Conservation (phyloP, 208 protist genomes). For the Leishmania martiniquensis region DNA sequence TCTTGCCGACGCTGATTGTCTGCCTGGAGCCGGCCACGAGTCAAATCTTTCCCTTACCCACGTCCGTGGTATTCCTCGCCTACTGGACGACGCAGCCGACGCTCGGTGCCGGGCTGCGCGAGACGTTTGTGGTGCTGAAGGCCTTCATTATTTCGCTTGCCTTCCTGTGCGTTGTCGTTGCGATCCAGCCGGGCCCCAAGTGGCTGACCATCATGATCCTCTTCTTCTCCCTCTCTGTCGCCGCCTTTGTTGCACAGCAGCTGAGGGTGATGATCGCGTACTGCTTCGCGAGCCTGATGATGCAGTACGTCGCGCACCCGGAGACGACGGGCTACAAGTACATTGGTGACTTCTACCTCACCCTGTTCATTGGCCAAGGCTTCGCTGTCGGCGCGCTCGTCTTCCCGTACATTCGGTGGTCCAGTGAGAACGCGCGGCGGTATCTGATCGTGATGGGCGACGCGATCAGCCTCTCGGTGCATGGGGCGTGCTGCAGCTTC, state of each 20-base stretch:
- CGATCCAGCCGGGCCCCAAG: conserved; percentile 46
- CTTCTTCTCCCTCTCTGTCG: conserved; percentile 60
- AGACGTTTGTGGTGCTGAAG: conserved; percentile 74
- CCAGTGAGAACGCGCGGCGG: conserved; percentile 72
- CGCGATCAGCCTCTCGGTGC: conserved; percentile 80
- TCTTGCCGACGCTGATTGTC: conserved; percentile 80
- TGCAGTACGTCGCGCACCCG: conserved; percentile 72
- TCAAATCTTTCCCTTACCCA: conserved; percentile 70
- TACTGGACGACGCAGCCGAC: conserved; percentile 89
- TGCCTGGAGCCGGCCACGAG: conserved; percentile 66
- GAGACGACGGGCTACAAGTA: conserved; percentile 55
- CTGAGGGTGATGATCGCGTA: conserved; percentile 78
- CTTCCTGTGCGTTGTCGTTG: conserved; percentile 65
- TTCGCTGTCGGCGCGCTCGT: conserved; percentile 80
- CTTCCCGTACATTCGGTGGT: conserved; percentile 87
- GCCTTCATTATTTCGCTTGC: conserved; percentile 67
- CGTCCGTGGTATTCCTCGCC: conserved; percentile 74
- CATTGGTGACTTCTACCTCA: conserved; percentile 76
- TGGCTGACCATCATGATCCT: conserved; percentile 78
- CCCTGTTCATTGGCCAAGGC: conserved; percentile 68
- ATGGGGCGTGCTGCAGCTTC: conserved; percentile 75
- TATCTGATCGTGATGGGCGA: conserved; percentile 74
- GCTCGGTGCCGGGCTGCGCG: conserved; percentile 76
- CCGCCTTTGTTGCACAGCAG: conserved; percentile 73
- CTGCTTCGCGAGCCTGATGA: conserved; percentile 62